Base-by-base conservation (phyloP, 768 basidiomycete species). In the Mycena indigotica region DNA sequence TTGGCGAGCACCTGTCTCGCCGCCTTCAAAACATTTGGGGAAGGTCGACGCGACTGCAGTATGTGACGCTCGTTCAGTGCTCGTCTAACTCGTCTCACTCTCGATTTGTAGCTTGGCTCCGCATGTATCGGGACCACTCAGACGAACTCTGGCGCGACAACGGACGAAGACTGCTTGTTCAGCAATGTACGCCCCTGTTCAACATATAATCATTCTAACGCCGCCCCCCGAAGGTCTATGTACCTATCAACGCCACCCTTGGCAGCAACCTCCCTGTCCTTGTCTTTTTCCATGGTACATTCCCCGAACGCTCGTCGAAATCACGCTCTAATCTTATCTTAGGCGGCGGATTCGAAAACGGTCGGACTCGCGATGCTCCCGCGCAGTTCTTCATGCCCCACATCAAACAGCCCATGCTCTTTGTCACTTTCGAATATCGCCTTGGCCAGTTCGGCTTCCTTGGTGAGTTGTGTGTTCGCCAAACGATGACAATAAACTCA, bases 281-380 rank as follows among this genome's bases (percentile, higher is more conserved):
- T 64, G 71, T 77, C 4, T 78, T 70, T 69, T 75, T 78, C 55
- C 76, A 78, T 57, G 77, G 76, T 73, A 53, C 19, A 23, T 0
- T 17, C 21, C 2, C 26, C 29, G 29, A 6, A 6, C 8, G 3
- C n/a, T 23, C 8, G 13, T 15, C 15, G 52, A 21, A 55, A 30
- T 13, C 21, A n/a, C 25, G n/a, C 21, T 0, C 23, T 24, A 63
- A 63, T 51, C 65, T 30, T 61, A n/a, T n/a, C 52, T 38, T 35
- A 79, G 77, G 78, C 28, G 78, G 78, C 3, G 78, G 78, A 12
- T 78, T 76, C 40, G 73, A 77, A 65, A 58, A 55, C 3, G 78
- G 77, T 26, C 70, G 67, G 44, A 72, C 72, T 12, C 72, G 69
- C 52, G 69, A 68, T 38, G 66, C 69, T 10, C 63, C 68, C 6